phyloP scores from a whole-genome alignment of 2,329 filamentous ascomycete genomes.

The Xylariaceae sp. region DNA sequence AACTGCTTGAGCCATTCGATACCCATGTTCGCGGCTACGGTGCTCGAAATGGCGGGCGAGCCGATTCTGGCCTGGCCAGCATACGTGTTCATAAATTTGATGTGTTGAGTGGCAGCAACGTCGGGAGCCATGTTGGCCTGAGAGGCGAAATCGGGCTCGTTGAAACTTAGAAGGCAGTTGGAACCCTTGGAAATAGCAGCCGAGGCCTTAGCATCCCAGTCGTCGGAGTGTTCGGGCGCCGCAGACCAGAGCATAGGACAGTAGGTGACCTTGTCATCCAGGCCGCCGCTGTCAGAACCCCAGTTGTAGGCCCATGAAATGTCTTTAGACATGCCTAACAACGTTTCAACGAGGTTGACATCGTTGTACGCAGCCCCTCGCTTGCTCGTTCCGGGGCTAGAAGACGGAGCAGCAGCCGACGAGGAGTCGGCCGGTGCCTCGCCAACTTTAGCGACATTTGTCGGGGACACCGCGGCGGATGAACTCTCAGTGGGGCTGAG shows the following conservation, averaged over 20 bases:
- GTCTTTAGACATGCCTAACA: constrained; percentile 25
- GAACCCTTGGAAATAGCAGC: constrained; percentile 56
- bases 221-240: constrained; percentile 43
- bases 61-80: constrained; percentile 56
- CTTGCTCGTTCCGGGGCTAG: constrained; percentile 26
- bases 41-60: constrained; percentile 66
- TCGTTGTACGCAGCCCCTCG: constrained; percentile 41
- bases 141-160: constrained; percentile 67
- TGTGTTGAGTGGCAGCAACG: constrained; percentile 56
- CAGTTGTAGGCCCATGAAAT: constrained; percentile 41
- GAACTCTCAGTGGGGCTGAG: constrained; percentile 10
- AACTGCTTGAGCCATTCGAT: constrained; percentile 59
- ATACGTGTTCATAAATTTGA: constrained; percentile 58
- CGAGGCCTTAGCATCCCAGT: constrained; percentile 56
- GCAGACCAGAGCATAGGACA: constrained; percentile 70
- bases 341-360: constrained; percentile 31
- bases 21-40: constrained; percentile 51
- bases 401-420: constrained; percentile 2
- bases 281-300: constrained; percentile 34
- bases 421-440: not conserved
- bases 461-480: not conserved
- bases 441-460: not conserved
- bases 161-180: constrained; percentile 66
- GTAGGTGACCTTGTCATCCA: constrained; percentile 53
- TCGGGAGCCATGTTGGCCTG: constrained; percentile 62